Percentiles rank a stretch among this genome's conserved stretches.
Conservation (phyloP, 208 protist species). For the Strigomonas culicis region DNA sequence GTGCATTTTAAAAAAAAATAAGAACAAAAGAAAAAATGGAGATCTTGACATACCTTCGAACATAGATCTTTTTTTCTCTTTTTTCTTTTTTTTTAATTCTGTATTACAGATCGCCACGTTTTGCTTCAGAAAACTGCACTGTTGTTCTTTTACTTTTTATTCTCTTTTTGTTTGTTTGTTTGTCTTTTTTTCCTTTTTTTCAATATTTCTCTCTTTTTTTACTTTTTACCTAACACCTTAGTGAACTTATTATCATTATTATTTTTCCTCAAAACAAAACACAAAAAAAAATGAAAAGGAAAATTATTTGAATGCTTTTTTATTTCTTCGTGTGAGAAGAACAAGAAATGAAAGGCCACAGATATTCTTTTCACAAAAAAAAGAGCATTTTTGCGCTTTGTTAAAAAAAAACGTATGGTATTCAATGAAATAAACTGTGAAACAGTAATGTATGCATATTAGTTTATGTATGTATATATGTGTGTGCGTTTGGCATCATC, state of each 20-base stretch:
- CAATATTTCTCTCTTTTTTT: conserved; percentile 13
- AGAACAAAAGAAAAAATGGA: not conserved
- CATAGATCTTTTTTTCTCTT: not conserved
- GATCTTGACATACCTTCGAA: not conserved
- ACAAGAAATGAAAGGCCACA: no score
- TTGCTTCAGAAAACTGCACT: not conserved
- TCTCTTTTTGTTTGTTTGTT: conserved; percentile 4
- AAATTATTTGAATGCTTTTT: not conserved
- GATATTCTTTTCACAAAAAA: no score
- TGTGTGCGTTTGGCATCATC: not conserved
- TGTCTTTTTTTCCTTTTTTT: conserved; percentile 10
- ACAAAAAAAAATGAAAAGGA: conserved; percentile 15
- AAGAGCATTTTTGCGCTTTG: no score
- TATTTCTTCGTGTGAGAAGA: no score
- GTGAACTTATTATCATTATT: not conserved
- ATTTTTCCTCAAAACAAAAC: not conserved
- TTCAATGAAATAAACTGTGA: conserved; percentile 1
- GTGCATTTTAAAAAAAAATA: not conserved
- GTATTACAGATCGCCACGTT: not conserved
- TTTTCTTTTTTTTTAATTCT: conserved; percentile 13
- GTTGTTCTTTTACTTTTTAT: not conserved
- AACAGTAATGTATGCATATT: not conserved
- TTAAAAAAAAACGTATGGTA: conserved; percentile 17
- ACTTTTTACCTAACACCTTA: not conserved
- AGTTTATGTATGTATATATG: not conserved